Conservation (phyloP, 371 early-diverging fungal genomes). For the Saksenaea oblongispora region DNA sequence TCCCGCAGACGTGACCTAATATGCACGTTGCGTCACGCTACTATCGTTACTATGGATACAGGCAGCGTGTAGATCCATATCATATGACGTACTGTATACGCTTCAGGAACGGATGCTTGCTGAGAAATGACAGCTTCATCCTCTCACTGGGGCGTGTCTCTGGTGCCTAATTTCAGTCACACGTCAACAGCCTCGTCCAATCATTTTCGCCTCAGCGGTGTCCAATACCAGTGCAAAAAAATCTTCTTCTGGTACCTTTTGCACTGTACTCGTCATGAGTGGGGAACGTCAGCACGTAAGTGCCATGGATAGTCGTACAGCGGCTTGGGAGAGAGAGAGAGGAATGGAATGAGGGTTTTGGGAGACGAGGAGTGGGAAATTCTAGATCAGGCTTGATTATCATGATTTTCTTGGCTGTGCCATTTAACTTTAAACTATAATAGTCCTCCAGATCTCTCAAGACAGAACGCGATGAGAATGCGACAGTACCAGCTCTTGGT, state of each 20-base stretch:
- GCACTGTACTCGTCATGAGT: constrained; percentile 1
- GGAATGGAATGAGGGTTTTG: not conserved
- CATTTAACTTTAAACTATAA: not conserved
- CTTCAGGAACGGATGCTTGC: not conserved
- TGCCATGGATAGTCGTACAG: not conserved
- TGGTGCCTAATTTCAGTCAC: not conserved
- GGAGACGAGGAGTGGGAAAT: not conserved
- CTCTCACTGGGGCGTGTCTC: too few species aligned
- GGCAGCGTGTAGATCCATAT: too few species aligned
- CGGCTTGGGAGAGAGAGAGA: not conserved
- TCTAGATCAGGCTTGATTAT: not conserved
- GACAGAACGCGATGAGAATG: not conserved
- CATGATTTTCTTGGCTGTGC: not conserved
- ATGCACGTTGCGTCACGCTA: too few species aligned
- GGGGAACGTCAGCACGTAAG: constrained; percentile 2
- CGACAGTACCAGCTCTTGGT: not conserved
- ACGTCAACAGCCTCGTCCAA: not conserved
- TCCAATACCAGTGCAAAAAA: not conserved
- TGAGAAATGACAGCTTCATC: not conserved
- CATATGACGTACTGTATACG: too few species aligned
- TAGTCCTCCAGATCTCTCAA: not conserved
- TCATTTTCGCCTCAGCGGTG: not conserved
- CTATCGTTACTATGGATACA: too few species aligned
- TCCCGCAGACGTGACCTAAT: too few species aligned
- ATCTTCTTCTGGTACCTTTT: not conserved